Evolutionary conservation across 2,329 filamentous ascomycete species (phyloP), one percentile per base, ranked within the genome.

Genomic region (Claviceps fusiformis): DNA sequence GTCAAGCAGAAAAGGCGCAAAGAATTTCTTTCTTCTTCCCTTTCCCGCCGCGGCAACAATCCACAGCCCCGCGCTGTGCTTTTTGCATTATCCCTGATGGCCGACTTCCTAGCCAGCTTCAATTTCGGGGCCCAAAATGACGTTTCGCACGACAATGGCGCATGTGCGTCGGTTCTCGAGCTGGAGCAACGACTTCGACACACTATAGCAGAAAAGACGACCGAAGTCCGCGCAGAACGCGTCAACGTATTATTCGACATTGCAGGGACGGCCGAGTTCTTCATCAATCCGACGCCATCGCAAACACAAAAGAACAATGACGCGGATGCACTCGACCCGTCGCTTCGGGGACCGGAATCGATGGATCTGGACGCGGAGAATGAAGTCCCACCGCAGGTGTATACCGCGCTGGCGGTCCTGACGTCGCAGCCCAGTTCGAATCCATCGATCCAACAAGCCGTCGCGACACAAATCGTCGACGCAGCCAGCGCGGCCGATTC

Each of bases 141-240:
- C 11, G 58, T 60, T n/a, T 56, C 58, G 24, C 58, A 62, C 27
- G 59, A 58, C 33, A 58, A 62, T 33, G 56, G 58, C 45, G 58
- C 62, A 39, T 72, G 68, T 61, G 58, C 59, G 41, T 70, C 69
- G 17, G 55, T 68, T 48, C 71, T 75, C 19, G 75, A 81, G 33
- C 65, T 82, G 7, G 71, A 75, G 58, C 59, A 61, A 27, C 71
- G 72, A n/a, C 65, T 83, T 29, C 69, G 68, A 43, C 61, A 63
- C 8, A 57, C 71, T 0, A 63, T 80, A 49, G 62, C 67, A 6
- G 63, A 66, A 19, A 79, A 75, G 57, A 69, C 70, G 19, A 73
- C 73, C 5, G 68, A 71, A 11, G 76, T 70, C 24, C 75, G 74
- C 50, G 78, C 76, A 45, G 71, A 80, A 54, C 76, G 78, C 59